Conservation (phyloP, 2,329 filamentous ascomycete species). For the Colletotrichum godetiae region DNA sequence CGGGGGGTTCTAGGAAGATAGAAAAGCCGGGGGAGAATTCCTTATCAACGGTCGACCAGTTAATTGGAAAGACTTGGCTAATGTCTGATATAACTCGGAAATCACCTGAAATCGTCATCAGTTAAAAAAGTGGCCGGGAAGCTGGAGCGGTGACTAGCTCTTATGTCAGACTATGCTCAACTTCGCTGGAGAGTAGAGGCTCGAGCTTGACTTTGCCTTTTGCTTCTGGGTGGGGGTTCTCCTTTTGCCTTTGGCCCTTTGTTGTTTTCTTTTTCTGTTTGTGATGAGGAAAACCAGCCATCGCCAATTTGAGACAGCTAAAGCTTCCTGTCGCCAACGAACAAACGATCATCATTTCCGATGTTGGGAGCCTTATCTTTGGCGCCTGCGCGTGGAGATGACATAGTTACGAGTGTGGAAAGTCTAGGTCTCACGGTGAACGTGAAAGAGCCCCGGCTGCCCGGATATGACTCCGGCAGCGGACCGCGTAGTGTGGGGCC, state of each 20-base stretch:
- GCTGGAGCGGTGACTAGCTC: neutral
- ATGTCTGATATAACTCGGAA: neutral
- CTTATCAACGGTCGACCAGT: neutral
- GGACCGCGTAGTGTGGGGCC: constrained; percentile 17
- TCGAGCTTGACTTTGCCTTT: neutral
- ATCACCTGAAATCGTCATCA: neutral
- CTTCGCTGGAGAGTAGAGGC: neutral
- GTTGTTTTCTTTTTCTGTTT: neutral
- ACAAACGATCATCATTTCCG: no score
- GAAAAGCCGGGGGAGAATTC: neutral
- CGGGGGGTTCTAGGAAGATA: neutral
- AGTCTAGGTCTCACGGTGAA: neutral
- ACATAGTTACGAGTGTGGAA: neutral
- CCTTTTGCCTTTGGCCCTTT: neutral
- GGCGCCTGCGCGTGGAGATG: neutral
- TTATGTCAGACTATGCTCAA: neutral
- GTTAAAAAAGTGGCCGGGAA: neutral
- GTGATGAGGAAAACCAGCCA: neutral
- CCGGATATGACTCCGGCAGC: constrained; percentile 21
- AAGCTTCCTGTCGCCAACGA: no score
- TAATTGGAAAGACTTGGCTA: neutral
- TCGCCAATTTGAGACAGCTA: neutral
- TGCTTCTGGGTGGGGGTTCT: no score
- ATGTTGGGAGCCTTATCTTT: neutral
- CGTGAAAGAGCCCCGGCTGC: constrained; percentile 2